A percentile compares a stretch with the other conserved stretches of the same genome.
These are phyloP conservation scores for Dalbergia cultrata DNA, from an alignment of 306 rosid species.

Conservation along the genomic window DNA sequence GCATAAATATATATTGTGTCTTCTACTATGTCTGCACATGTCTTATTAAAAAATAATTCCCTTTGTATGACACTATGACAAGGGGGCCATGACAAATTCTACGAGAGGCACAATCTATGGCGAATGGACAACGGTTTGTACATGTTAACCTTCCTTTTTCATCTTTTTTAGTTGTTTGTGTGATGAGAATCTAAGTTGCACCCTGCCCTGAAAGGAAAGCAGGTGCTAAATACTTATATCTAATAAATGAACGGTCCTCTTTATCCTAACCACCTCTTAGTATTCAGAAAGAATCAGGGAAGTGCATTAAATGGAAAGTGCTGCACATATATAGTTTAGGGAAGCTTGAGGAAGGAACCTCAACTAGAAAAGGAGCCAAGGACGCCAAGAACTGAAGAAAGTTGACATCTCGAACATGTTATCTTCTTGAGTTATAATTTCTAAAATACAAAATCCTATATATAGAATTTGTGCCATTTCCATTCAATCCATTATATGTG, in stretches of 20 bases:
- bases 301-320: conserved; percentile 27
- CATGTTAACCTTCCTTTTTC: neutral
- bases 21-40: too few relatives aligned
- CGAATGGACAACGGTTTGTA: neutral
- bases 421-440: conserved; percentile 37
- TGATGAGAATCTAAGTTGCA: conserved; percentile 38
- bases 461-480: conserved; percentile 45
- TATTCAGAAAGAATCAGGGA: conserved; percentile 40
- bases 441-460: conserved; percentile 5
- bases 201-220: conserved; percentile 39
- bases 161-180: neutral
- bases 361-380: conserved; percentile 26
- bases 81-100: conserved; percentile 13
- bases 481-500: conserved; percentile 23
- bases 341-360: conserved; percentile 44
- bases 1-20: too few relatives aligned
- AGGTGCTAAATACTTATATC: conserved; percentile 17
- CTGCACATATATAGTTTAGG: conserved; percentile 1
- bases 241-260: conserved; percentile 47
- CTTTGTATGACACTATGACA: neutral
- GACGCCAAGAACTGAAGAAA: conserved; percentile 6
- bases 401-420: conserved; percentile 41
- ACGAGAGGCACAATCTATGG: conserved; percentile 42
- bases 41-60: too few relatives aligned
- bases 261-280: conserved; percentile 21